These are phyloP conservation scores for Serendipita sp. DNA, from an alignment of 768 basidiomycete genomes.

Conservation along the genomic window DNA sequence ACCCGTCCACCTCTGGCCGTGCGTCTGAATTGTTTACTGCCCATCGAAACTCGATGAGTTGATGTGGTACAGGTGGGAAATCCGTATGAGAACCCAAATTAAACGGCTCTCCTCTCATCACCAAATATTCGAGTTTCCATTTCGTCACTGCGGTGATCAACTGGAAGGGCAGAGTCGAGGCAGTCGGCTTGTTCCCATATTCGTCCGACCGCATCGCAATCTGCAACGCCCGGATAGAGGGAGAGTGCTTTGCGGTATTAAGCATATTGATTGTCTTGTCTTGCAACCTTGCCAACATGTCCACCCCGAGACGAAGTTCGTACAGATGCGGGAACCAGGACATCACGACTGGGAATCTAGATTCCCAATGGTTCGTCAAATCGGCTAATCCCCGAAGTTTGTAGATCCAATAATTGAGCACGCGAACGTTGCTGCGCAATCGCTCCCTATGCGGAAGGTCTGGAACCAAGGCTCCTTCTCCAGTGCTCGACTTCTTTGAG, in stretches of 20 bases:
- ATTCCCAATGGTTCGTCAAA: not conserved
- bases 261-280: not conserved
- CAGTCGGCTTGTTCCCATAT: not conserved
- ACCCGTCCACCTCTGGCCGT: not conserved
- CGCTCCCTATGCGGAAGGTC: not conserved
- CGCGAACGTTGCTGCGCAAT: not conserved
- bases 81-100: not conserved
- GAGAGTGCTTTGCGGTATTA: not conserved
- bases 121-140: not conserved
- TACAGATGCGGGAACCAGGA: not conserved
- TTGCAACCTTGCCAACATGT: not conserved
- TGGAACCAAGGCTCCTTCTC: not conserved
- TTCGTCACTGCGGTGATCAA: not conserved
- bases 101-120: not conserved
- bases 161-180: not conserved
- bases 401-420: conserved; percentile 2
- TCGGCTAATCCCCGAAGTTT: not conserved
- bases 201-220: conserved; percentile 2
- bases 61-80: not conserved
- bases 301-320: not conserved
- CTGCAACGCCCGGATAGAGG: not conserved
- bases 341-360: not conserved
- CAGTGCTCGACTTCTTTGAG: not conserved
- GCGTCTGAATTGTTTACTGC: not conserved
- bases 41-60: conserved; percentile 2